These are phyloP conservation scores for Penicillium robsamsonii DNA, from an alignment of 495 filamentous ascomycete species.

Conservation along the genomic window DNA sequence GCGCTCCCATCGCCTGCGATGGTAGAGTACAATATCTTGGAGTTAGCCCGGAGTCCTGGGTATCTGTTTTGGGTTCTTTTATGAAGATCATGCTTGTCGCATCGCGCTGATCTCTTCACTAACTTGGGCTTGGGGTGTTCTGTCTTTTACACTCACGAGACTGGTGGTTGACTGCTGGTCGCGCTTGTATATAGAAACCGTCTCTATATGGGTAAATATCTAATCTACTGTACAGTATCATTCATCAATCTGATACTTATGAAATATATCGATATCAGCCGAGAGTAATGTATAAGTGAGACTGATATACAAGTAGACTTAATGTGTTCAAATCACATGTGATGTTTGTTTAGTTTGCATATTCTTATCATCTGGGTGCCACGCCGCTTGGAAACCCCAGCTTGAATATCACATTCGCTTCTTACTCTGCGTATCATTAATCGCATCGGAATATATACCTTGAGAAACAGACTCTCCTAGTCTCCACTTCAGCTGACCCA, in stretches of 20 bases:
- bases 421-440: not conserved
- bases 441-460: slow-evolving; percentile 7
- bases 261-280: not conserved
- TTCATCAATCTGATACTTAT: not conserved
- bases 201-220: slow-evolving; percentile 20
- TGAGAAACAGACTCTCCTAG: not conserved
- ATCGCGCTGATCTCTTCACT: slow-evolving; percentile 12
- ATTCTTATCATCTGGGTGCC: slow-evolving; percentile 7
- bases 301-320: not conserved
- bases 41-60: slow-evolving; percentile 14
- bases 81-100: slow-evolving; percentile 12
- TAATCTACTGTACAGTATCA: slow-evolving; percentile 27
- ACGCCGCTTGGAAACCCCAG: not conserved
- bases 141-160: not conserved
- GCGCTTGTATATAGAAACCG: slow-evolving; percentile 26
- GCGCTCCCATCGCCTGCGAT: slow-evolving; percentile 10
- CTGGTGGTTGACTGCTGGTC: slow-evolving; percentile 12
- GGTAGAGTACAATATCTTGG: slow-evolving; percentile 16
- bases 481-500: not conserved
- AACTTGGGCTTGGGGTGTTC: slow-evolving; percentile 9
- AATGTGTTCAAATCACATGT: not conserved
- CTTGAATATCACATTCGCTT: not conserved
- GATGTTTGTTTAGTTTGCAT: slow-evolving; percentile 29
- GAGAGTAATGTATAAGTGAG: not conserved
- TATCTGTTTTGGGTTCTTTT: slow-evolving; percentile 12